Conservation (phyloP, 2,329 filamentous ascomycete species). For the Xylariaceae sp. region DNA sequence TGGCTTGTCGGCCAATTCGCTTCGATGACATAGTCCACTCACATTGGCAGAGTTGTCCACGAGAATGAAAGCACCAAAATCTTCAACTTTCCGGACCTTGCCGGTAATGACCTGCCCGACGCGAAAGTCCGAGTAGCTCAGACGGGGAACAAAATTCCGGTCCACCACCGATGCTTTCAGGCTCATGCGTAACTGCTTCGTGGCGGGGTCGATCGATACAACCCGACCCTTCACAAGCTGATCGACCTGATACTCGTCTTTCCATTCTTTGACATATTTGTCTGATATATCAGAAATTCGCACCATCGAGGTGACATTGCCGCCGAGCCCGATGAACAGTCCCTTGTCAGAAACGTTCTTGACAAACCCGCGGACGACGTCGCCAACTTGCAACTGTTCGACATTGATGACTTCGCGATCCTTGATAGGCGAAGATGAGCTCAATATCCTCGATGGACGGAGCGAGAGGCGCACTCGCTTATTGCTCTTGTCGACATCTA, state of each 20-base stretch:
- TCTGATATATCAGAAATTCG: slow-evolving; percentile 88
- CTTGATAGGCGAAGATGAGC: slow-evolving; percentile 75
- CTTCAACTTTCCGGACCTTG: slow-evolving; percentile 88
- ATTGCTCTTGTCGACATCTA: slow-evolving; percentile 76
- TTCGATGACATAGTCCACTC: slow-evolving; percentile 89
- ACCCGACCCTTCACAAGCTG: slow-evolving; percentile 89
- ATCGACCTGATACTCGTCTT: slow-evolving; percentile 79
- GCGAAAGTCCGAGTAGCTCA: slow-evolving; percentile 75
- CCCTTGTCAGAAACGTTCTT: slow-evolving; percentile 88
- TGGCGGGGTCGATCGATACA: slow-evolving; percentile 64
- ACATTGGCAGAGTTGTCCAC: slow-evolving; percentile 84
- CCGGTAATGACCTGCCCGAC: slow-evolving; percentile 81
- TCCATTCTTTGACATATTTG: slow-evolving; percentile 92
- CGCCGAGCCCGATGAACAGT: slow-evolving; percentile 80
- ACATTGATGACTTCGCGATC: slow-evolving; percentile 75
- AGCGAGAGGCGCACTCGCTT: slow-evolving; percentile 81
- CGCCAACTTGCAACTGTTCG: slow-evolving; percentile 70
- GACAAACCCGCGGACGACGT: slow-evolving; percentile 86
- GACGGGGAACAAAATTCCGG: slow-evolving; percentile 69
- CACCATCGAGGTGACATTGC: slow-evolving; percentile 77
- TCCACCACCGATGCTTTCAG: slow-evolving; percentile 84
- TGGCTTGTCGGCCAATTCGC: slow-evolving; percentile 81
- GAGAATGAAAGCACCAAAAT: slow-evolving; percentile 92
- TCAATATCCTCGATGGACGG: slow-evolving; percentile 83
- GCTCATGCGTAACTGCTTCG: slow-evolving; percentile 77